These are phyloP conservation scores for Aspergillus carlsbadensis DNA, from an alignment of 495 filamentous ascomycete species.

Conservation along the genomic window DNA sequence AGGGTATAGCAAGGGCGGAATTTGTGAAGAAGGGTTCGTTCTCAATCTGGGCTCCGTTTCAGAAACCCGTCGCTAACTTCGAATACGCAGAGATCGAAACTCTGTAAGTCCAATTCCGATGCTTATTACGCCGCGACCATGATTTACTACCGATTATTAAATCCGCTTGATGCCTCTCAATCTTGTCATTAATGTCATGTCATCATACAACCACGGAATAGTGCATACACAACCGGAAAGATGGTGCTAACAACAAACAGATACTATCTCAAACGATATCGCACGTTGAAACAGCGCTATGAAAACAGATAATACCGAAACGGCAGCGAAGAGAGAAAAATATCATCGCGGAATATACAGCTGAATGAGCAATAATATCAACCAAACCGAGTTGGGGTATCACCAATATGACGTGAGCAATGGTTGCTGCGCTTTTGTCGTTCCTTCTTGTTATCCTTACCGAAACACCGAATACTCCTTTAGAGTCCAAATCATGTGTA, in stretches of 20 bases:
- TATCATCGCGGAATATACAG: conserved; percentile 24
- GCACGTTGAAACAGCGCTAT: conserved; percentile 83
- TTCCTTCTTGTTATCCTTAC: conserved; percentile 20
- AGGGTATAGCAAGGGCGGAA: conserved; percentile 74
- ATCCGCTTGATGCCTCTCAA: neutral
- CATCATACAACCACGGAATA: conserved; percentile 24
- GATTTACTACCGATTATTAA: neutral
- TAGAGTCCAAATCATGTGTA: conserved; percentile 16
- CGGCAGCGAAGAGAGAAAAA: conserved; percentile 10
- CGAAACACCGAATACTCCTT: conserved; percentile 19
- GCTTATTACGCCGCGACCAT: neutral
- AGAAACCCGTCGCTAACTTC: neutral
- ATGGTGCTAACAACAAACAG: conserved; percentile 44
- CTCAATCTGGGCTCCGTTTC: neutral
- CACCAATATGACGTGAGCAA: conserved; percentile 47
- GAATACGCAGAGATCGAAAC: conserved; percentile 73
- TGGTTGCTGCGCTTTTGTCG: conserved; percentile 30
- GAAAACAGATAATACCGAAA: conserved; percentile 39
- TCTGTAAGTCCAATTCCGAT: no score
- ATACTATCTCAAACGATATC: conserved; percentile 93
- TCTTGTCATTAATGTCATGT: conserved; percentile 15
- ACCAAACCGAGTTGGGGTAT: conserved; percentile 35
- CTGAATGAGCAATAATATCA: conserved; percentile 22
- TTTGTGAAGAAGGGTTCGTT: conserved; percentile 84
- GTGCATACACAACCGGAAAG: conserved; percentile 6